Percentiles rank a stretch among this genome's conserved stretches.
Conservation (phyloP, 768 basidiomycete species). For the Naganishia friedmannii region DNA sequence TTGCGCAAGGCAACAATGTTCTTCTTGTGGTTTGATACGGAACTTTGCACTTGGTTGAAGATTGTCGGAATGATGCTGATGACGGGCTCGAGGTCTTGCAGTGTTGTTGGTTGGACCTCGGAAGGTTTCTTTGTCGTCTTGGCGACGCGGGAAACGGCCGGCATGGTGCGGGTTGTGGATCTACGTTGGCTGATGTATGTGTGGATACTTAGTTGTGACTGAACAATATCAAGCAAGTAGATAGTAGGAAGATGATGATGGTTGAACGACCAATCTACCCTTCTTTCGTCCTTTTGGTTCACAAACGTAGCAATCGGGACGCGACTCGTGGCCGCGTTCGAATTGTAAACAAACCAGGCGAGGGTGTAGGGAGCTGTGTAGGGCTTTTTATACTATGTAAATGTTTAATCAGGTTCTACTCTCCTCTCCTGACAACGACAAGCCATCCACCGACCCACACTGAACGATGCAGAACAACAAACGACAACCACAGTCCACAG, state of each 20-base stretch:
- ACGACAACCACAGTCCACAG: slow-evolving; percentile 9
- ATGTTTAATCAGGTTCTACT: slow-evolving; percentile 23
- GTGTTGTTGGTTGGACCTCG: neutral
- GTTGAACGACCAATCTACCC: slow-evolving; percentile 1
- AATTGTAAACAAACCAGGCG: slow-evolving; percentile 9
- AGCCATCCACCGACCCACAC: neutral
- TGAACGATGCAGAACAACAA: slow-evolving; percentile 22
- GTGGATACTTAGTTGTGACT: too few relatives aligned
- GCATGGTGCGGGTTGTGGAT: slow-evolving; percentile 6
- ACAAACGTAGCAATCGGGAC: neutral
- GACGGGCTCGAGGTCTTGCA: slow-evolving; percentile 37
- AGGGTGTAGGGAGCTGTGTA: neutral
- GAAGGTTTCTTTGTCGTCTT: neutral
- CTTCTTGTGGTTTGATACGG: slow-evolving; percentile 79
- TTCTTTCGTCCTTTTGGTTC: neutral
- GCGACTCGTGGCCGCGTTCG: neutral
- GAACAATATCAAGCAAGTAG: neutral
- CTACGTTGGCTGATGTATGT: too few relatives aligned
- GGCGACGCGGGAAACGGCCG: neutral
- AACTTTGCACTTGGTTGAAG: slow-evolving; percentile 73
- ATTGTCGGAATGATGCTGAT: slow-evolving; percentile 60
- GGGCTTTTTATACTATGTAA: neutral
- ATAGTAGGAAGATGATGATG: neutral
- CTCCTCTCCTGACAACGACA: neutral
- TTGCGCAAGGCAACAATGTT: slow-evolving; percentile 80